These are phyloP conservation scores for Wickerhamia fluorescens DNA, from an alignment of 805 yeast species.

Conservation along the genomic window DNA sequence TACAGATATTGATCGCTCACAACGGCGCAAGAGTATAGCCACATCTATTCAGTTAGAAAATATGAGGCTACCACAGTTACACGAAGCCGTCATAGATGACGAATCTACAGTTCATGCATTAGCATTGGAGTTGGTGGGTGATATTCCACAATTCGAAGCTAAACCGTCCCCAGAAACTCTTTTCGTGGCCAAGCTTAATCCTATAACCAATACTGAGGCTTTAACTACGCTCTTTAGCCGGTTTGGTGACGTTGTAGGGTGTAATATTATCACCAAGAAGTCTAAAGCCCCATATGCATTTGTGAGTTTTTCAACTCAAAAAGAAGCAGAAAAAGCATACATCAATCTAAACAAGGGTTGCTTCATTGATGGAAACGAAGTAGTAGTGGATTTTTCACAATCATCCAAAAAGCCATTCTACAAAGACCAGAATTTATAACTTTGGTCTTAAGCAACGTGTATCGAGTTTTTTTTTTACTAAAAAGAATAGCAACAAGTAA, in stretches of 20 bases:
- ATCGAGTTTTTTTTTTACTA: no score
- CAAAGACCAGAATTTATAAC: no score
- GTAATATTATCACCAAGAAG: conserved; percentile 49
- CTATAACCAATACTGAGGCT: conserved; percentile 54
- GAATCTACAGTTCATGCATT: conserved; percentile 47
- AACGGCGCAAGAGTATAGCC: conserved; percentile 11
- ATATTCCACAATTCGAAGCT: conserved; percentile 49
- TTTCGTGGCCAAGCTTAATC: conserved; percentile 58
- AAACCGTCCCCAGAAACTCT: conserved; percentile 57
- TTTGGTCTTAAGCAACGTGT: no score
- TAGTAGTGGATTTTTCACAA: conserved; percentile 66
- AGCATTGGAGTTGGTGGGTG: conserved; percentile 59
- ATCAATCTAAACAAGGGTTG: conserved; percentile 49
- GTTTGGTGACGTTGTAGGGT: conserved; percentile 48
- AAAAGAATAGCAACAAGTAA: no score
- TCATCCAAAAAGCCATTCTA: conserved; percentile 2
- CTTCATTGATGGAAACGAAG: conserved; percentile 55
- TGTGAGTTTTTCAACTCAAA: conserved; percentile 43
- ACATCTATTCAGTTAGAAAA: conserved; percentile 8
- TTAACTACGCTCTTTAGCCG: conserved; percentile 50
- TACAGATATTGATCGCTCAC: conserved; percentile 1
- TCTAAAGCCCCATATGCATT: conserved; percentile 57
- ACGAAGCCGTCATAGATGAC: no score
- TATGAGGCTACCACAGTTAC: no score
- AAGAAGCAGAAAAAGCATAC: conserved; percentile 57